Evolutionary conservation across 768 basidiomycete species (phyloP), one percentile per base, ranked within the genome.

Genomic region (Amanita pallidorosea): DNA sequence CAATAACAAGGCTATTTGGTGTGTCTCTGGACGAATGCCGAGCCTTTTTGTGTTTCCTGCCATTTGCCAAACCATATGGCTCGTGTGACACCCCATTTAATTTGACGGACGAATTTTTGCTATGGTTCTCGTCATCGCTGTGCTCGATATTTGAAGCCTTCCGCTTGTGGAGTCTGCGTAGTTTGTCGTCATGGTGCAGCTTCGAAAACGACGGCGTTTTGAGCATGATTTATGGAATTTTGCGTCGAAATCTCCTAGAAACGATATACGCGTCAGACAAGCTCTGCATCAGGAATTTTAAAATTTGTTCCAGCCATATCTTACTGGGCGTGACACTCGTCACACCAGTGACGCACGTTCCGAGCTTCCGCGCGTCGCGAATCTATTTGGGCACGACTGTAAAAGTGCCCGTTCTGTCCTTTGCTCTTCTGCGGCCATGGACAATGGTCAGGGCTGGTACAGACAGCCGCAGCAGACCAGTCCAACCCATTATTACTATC

Each of bases 71-170:
- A 18, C 55, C 54, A 38, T 60, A 55, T 20, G 65, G 63, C 44
- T 69, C 64, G 1, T 58, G 43, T 25, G 55, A 51, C 41, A 61
- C 58, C 8, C 58, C 57, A 45, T 64, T 64, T 15, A 63, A 58
- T 54, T 70, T 70, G 2, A 62, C 45, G 27, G 59, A 52, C 33
- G 31, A 31, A 12, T 59, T 59, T 58, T 63, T 58, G 57, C 64
- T 47, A 37, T 53, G 45, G 51, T 60, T 57, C 11, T 58, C 60
- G 15, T 73, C 71, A 23, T 70, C 68, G 61, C 71, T 71, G 58
- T 60, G 63, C 35, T 72, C 66, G 45, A 72, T 69, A 41, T 70
- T 64, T 63, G 67, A 73, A 25, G 67, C 62, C 7, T 63, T 60
- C n/a, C 56, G 46, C 53, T 65, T 69, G 35, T 55, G 55, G 13